These are phyloP conservation scores for Pestalotiopsis fici DNA, from an alignment of 2,329 filamentous ascomycete species.

Conservation along the genomic window DNA sequence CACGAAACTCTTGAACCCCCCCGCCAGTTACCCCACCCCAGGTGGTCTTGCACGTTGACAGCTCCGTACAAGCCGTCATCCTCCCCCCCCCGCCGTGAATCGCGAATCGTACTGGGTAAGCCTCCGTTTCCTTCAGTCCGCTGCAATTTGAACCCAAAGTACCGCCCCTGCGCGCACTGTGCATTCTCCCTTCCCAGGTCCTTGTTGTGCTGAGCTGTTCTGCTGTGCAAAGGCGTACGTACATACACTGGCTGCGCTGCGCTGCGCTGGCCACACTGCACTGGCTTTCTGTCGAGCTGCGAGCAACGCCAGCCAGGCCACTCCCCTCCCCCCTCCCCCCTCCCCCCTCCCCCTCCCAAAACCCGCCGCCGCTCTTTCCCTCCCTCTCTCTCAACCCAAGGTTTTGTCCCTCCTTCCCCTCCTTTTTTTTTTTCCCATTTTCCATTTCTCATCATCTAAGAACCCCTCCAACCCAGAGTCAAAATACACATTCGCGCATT, in stretches of 20 bases:
- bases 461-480: conserved; percentile 26
- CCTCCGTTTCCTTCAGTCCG: background rate
- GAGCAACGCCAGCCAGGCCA: background rate
- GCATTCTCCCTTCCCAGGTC: background rate
- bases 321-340: background rate
- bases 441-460: conserved; percentile 24
- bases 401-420: conserved; percentile 30
- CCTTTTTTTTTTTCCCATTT: conserved; percentile 31
- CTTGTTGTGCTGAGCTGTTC: background rate
- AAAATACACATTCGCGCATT: conserved; percentile 22
- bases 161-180: background rate
- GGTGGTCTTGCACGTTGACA: background rate
- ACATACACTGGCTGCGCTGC: conserved; percentile 19
- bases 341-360: background rate
- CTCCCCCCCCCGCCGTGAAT: background rate
- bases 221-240: conserved; percentile 2
- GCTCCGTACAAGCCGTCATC: too few relatives aligned
- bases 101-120: conserved; percentile 6
- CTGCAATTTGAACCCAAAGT: background rate
- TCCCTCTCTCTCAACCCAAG: conserved; percentile 21
- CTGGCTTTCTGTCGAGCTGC: background rate
- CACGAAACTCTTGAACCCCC: background rate
- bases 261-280: conserved; percentile 16
- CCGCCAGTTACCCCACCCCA: background rate
- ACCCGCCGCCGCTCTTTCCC: conserved; percentile 13